Evolutionary conservation across 73 alveolate genomes (phyloP).

Genomic region (Uronychia binucleata): DNA sequence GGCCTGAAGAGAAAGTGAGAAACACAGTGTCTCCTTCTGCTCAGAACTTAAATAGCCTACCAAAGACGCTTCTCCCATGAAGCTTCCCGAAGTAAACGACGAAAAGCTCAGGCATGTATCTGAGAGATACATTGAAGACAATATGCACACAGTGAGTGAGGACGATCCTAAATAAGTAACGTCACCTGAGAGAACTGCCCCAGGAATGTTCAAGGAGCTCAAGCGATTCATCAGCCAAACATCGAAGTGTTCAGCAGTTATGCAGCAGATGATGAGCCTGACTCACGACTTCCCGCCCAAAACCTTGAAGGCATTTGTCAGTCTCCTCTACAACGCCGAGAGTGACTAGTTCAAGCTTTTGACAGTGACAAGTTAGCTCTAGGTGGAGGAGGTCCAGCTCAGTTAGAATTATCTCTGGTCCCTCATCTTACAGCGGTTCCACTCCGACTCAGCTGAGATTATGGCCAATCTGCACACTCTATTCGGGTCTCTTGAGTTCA

Average conservation of each 20-base stretch:
- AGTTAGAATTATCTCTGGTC: neutral
- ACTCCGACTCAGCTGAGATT: neutral
- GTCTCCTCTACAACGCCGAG: neutral
- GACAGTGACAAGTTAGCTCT: neutral
- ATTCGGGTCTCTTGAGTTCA: neutral
- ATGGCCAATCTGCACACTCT: neutral
- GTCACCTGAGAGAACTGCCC: neutral
- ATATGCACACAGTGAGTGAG: neutral
- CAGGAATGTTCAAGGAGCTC: neutral
- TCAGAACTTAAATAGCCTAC: neutral
- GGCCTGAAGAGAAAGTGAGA: neutral
- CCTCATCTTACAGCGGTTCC: neutral
- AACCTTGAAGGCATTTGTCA: neutral
- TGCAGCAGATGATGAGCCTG: neutral
- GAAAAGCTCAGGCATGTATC: neutral
- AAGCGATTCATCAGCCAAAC: neutral
- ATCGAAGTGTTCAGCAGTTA: neutral
- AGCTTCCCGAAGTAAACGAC: neutral
- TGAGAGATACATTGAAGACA: neutral
- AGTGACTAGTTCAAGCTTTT: neutral
- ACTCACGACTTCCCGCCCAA: neutral
- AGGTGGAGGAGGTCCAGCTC: neutral
- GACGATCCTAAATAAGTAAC: too few relatives aligned
- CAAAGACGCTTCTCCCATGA: neutral
- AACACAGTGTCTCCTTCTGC: neutral